Evolutionary conservation across 257 asterid genomes (phyloP).

Genomic region (Mitragyna speciosa): DNA sequence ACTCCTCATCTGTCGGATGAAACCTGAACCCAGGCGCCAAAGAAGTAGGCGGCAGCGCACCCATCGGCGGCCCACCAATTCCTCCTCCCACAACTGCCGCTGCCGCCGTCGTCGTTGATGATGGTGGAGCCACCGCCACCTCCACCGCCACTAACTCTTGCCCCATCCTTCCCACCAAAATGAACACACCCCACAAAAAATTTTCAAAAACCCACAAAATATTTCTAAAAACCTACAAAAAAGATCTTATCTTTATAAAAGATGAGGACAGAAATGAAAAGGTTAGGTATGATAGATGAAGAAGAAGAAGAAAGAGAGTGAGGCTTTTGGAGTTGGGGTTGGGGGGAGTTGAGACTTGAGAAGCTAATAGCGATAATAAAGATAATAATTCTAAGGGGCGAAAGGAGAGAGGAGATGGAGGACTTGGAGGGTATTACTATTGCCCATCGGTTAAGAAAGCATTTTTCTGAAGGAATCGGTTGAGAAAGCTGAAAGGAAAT

Average conservation of each 20-base stretch:
- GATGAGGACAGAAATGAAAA: background rate
- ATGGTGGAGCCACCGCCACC: slow-evolving; percentile 20
- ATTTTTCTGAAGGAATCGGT: slow-evolving; percentile 24
- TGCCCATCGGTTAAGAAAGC: slow-evolving; percentile 55
- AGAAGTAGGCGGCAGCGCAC: slow-evolving; percentile 56
- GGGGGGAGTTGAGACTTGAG: too few species aligned
- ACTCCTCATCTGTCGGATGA: slow-evolving; percentile 94
- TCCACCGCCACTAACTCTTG: slow-evolving; percentile 37
- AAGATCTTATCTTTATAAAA: slow-evolving; percentile 6
- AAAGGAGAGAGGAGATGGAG: slow-evolving; percentile 9
- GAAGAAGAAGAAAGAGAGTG: slow-evolving; percentile 24
- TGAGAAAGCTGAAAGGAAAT: slow-evolving; percentile 26
- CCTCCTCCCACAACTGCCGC: slow-evolving; percentile 13
- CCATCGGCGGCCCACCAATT: slow-evolving; percentile 30
- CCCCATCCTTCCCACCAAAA: slow-evolving; percentile 40
- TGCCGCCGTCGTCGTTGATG: slow-evolving; percentile 9
- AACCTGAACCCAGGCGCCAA: slow-evolving; percentile 96
- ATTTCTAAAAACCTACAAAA: background rate
- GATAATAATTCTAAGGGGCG: slow-evolving; percentile 21
- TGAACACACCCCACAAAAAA: slow-evolving; percentile 12
- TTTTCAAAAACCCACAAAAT: slow-evolving; percentile 8
- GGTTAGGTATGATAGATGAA: slow-evolving; percentile 29
- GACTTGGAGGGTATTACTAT: background rate
- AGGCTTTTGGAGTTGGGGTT: slow-evolving; percentile 3
- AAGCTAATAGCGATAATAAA: background rate